Percentiles rank a stretch among this genome's conserved stretches.
Conservation (phyloP, 2,329 filamentous ascomycete species). For the Rhynchosporium secalis region DNA sequence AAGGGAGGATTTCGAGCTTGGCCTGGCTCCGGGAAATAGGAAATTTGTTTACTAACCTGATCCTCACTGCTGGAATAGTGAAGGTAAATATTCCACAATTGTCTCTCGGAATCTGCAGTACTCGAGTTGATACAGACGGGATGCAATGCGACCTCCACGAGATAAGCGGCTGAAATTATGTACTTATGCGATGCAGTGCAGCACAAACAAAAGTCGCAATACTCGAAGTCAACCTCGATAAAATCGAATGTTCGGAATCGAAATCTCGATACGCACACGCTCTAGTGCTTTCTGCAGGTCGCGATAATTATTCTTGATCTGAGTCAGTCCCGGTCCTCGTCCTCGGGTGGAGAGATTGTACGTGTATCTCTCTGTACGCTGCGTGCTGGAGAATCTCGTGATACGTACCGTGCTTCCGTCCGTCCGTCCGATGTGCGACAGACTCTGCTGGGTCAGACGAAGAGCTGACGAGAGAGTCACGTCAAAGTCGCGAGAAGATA, state of each 20-base stretch:
- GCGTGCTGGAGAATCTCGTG: constrained; percentile 3
- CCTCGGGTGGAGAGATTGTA: constrained; percentile 20
- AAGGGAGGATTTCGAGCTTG: not conserved
- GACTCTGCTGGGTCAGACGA: constrained; percentile 6
- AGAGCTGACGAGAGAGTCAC: constrained; percentile 23
- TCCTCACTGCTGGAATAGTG: constrained; percentile 18
- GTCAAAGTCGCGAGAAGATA: constrained; percentile 17
- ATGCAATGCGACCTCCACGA: constrained; percentile 12
- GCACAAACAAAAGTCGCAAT: not conserved
- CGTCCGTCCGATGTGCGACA: constrained; percentile 9
- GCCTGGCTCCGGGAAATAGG: constrained; percentile 9
- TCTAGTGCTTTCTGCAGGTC: constrained; percentile 15
- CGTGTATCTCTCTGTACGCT: constrained; percentile 22
- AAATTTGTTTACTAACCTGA: constrained; percentile 13
- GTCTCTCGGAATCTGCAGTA: constrained; percentile 10
- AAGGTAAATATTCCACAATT: not conserved
- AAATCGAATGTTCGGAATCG: constrained; percentile 4
- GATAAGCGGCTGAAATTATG: not conserved
- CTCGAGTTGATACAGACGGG: not conserved
- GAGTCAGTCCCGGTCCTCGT: constrained; percentile 5
- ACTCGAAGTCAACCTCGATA: constrained; percentile 14
- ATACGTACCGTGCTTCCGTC: not conserved
- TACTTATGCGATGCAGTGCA: not conserved
- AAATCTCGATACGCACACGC: constrained; percentile 24
- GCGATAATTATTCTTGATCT: constrained; percentile 12